Conservation (phyloP, 2,329 filamentous ascomycete species). For the Fusarium brevicatenulatum region DNA sequence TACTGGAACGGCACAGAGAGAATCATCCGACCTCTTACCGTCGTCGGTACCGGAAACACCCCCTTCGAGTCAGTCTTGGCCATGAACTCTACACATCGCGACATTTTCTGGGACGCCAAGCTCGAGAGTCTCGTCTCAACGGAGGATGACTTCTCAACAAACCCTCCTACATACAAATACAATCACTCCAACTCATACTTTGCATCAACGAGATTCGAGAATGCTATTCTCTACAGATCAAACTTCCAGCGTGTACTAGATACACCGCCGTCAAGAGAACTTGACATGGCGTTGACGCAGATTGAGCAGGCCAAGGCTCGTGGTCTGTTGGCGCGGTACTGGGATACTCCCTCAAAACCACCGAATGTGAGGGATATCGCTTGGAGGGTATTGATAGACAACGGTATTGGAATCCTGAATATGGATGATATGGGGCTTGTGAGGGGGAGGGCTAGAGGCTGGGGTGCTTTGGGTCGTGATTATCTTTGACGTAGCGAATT, state of each 20-base stretch:
- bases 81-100: slow-evolving; percentile 6
- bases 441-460: slow-evolving; percentile 10
- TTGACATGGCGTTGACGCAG: slow-evolving; percentile 6
- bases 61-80: not conserved
- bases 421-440: slow-evolving; percentile 27
- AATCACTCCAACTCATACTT: slow-evolving; percentile 21
- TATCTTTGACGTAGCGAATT: not conserved
- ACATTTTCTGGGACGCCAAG: slow-evolving; percentile 27
- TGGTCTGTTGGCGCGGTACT: slow-evolving; percentile 7
- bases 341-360: slow-evolving; percentile 6
- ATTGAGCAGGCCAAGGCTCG: slow-evolving; percentile 18
- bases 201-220: slow-evolving; percentile 9
- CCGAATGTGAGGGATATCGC: slow-evolving; percentile 21
- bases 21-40: slow-evolving; percentile 1
- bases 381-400: slow-evolving; percentile 10
- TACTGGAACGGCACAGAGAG: slow-evolving; percentile 21
- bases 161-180: not conserved
- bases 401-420: not conserved
- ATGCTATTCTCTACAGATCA: slow-evolving; percentile 3
- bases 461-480: slow-evolving; percentile 3
- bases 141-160: slow-evolving; percentile 2
- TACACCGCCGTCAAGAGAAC: not conserved
- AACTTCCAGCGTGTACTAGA: not conserved
- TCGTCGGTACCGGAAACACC: slow-evolving; percentile 4
- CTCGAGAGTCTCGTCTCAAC: not conserved